phyloP scores from a whole-genome alignment of 208 protist genomes.

The Wallacemonas sp. region DNA sequence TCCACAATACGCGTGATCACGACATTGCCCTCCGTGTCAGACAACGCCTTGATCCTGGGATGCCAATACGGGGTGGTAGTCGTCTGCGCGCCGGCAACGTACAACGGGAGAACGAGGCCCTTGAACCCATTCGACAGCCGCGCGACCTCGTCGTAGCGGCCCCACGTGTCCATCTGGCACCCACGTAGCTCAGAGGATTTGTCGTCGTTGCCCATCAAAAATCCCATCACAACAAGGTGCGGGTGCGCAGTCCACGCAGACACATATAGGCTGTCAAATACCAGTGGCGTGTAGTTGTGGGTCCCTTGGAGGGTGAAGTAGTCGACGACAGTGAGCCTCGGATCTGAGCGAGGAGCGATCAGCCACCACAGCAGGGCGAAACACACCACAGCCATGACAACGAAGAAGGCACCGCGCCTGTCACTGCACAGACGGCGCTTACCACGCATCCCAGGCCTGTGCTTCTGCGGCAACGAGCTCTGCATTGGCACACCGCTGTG shows the following conservation, averaged over 20 bases:
- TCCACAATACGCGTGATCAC: not conserved
- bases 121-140: not conserved
- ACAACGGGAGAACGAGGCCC: not conserved
- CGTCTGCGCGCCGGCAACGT: not conserved
- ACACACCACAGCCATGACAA: too few relatives aligned
- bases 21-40: not conserved
- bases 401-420: too few relatives aligned
- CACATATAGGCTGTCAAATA: not conserved
- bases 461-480: too few relatives aligned
- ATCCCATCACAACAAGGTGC: not conserved
- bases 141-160: not conserved
- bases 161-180: not conserved
- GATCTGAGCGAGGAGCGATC: too few relatives aligned
- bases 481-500: too few relatives aligned
- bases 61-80: not conserved
- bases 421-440: too few relatives aligned
- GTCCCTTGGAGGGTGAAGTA: not conserved
- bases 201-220: not conserved
- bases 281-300: not conserved
- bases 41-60: not conserved
- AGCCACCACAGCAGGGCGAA: too few relatives aligned
- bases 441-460: too few relatives aligned
- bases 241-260: not conserved
- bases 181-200: not conserved
- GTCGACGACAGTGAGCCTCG: too few relatives aligned